Base-by-base conservation (phyloP, 768 basidiomycete genomes). In the Mrakia blollopis region DNA sequence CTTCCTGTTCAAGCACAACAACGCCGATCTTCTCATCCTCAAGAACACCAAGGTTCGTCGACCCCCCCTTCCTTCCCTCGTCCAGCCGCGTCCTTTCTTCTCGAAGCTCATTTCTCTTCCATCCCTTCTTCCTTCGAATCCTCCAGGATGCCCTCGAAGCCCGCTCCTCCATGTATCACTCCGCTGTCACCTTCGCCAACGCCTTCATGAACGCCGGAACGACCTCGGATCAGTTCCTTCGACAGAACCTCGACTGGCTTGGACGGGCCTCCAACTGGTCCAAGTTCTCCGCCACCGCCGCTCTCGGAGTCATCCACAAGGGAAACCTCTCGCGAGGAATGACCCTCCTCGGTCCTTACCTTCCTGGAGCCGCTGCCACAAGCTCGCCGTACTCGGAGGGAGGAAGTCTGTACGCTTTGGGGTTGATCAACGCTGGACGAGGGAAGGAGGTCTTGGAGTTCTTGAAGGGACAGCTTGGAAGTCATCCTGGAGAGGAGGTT, bases 191-290 rank as follows among this genome's bases (percentile, higher is more conserved):
- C 11, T 88, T 99, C 76, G 92, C 95, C 83, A 98, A 99, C 83
- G 94, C 97, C 1, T 98, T 95, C 83, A 95, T 96, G 89, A 91
- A 97, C 82, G 90, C 96, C n/a, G 97, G 97, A 67, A 99, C 97
- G 4, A 94, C 94, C 0, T 95, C 94, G 1, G 97, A 99, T 81
- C 82, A 88, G 35, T 99, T 98, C 79, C 86, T 99, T 28, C 90
- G 94, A 18, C 93, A 98, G 72, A 98, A 98, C 83, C 88, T 99
- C 47, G 96, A 98, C 82, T 99, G 95, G 94, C 88, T 99, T 6
- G 92, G 89, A 14, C 88, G 93, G 73, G 97, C 97, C 3, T 91
- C 91, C 37, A 98, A 99, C 83, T 99, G 97, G 97, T 92, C 94
- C 39, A 99, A 98, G 82, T 99, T 98, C 85, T 93, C 94, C 5